Evolutionary conservation across 2,329 filamentous ascomycete genomes (phyloP).

Genomic region (Cladophialophora bantiana): DNA sequence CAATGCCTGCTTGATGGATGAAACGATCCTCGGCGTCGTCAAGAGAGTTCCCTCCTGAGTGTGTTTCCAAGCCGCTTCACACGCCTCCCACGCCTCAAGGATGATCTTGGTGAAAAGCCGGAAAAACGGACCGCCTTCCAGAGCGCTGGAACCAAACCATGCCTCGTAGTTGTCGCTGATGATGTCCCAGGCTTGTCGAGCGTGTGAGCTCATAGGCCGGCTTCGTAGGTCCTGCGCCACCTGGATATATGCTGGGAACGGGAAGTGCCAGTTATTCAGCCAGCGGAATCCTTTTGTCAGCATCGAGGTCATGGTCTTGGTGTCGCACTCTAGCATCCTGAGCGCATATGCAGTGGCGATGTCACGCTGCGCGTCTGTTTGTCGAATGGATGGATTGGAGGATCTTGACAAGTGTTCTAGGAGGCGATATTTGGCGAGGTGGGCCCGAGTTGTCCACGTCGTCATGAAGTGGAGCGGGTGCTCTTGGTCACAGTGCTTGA

Average conservation of each 20-base stretch:
- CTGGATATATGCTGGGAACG: constrained; percentile 58
- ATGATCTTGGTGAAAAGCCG: constrained; percentile 48
- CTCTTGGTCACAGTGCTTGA: constrained; percentile 51
- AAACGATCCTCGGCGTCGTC: constrained; percentile 44
- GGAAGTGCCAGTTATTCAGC: constrained; percentile 55
- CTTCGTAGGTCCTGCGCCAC: constrained; percentile 52
- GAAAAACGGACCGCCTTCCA: constrained; percentile 40
- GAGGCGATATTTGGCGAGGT: constrained; percentile 59
- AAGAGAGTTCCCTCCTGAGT: constrained; percentile 26
- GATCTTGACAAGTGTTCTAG: constrained; percentile 56
- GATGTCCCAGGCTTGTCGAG: constrained; percentile 51
- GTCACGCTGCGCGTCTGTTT: constrained; percentile 45
- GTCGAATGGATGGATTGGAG: constrained; percentile 32
- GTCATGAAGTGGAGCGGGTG: constrained; percentile 58
- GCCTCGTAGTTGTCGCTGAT: constrained; percentile 57
- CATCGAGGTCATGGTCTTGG: constrained; percentile 52
- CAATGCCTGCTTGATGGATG: constrained; percentile 41
- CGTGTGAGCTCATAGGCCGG: constrained; percentile 47
- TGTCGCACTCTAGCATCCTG: constrained; percentile 56
- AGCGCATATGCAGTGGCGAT: constrained; percentile 44
- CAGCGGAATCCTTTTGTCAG: constrained; percentile 53
- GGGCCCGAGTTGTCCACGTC: constrained; percentile 53
- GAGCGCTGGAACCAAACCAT: constrained; percentile 37
- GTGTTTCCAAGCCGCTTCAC: constrained; percentile 37
- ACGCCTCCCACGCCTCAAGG: constrained; percentile 52